phyloP scores from a whole-genome alignment of 257 asterid genomes.

The Striga asiatica region DNA sequence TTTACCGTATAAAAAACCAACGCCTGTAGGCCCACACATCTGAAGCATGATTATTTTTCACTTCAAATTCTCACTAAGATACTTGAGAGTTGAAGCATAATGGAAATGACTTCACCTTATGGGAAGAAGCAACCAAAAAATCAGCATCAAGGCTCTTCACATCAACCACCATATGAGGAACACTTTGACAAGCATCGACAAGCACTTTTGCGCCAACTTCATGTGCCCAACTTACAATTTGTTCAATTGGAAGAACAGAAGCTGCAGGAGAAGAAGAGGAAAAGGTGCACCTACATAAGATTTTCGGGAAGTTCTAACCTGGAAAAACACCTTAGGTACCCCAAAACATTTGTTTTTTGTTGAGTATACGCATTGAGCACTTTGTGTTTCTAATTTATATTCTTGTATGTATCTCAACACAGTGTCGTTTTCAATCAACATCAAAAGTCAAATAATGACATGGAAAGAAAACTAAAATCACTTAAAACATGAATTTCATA shows the following conservation, averaged over 20 bases:
- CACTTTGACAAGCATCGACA: constrained; percentile 98
- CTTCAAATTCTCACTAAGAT: constrained; percentile 27
- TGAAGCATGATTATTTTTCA: constrained; percentile 69
- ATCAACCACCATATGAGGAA: constrained; percentile 91
- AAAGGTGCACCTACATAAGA: neutral
- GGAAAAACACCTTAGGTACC: neutral
- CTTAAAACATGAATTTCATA: too few relatives aligned
- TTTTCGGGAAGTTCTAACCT: neutral
- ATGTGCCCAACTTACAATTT: constrained; percentile 84
- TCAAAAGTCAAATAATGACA: constrained; percentile 7
- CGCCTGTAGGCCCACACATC: constrained; percentile 99
- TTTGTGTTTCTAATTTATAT: neutral
- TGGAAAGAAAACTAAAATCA: neutral
- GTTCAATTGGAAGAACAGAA: constrained; percentile 73
- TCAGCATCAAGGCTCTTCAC: constrained; percentile 69
- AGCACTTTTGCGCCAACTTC: constrained; percentile 88
- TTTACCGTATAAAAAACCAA: constrained; percentile 91
- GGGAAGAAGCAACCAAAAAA: constrained; percentile 96
- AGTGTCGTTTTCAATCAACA: neutral
- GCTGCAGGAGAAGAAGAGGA: constrained; percentile 30
- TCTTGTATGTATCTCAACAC: neutral
- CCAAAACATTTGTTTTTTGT: neutral
- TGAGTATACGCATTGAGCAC: neutral
- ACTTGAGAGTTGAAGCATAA: constrained; percentile 17
- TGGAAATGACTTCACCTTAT: constrained; percentile 58